phyloP scores from a whole-genome alignment of 176 grass and related monocot species.

The Triticum dicoccoides region DNA sequence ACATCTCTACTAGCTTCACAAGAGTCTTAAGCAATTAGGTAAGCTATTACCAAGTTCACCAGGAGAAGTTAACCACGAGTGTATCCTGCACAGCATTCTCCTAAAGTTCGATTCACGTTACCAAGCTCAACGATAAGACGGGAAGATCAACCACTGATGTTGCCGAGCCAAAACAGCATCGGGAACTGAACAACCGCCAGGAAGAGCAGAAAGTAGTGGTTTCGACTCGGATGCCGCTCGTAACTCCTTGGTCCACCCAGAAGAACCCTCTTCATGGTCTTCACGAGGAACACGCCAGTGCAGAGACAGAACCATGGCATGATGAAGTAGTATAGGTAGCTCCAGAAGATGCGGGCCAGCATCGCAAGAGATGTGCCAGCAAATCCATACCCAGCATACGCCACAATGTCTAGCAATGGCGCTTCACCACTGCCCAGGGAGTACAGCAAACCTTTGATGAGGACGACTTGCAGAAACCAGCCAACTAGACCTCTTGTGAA shows the following conservation, averaged over 20 bases:
- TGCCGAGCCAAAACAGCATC: conserved; percentile 33
- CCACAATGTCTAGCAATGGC: conserved; percentile 67
- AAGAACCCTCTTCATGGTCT: conserved; percentile 78
- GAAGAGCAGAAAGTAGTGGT: conserved; percentile 78
- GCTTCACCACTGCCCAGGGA: conserved; percentile 65
- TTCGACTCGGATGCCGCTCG: conserved; percentile 41
- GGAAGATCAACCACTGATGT: conserved; percentile 20
- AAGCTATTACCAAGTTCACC: neutral
- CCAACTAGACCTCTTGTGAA: conserved; percentile 75
- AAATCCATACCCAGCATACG: conserved; percentile 81
- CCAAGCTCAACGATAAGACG: neutral
- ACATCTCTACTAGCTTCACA: neutral
- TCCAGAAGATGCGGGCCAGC: conserved; percentile 68
- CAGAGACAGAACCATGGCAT: conserved; percentile 76
- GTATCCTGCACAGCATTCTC: neutral
- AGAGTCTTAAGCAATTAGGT: neutral
- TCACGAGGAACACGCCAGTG: conserved; percentile 70
- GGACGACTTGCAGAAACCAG: conserved; percentile 74
- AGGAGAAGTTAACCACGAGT: neutral
- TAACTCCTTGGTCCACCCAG: conserved; percentile 58
- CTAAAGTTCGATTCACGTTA: neutral
- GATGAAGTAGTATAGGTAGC: conserved; percentile 59
- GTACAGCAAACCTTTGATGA: conserved; percentile 73
- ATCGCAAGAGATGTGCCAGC: conserved; percentile 63
- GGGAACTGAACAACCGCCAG: conserved; percentile 68